Evolutionary conservation across 306 rosid species (phyloP), one percentile per base, ranked within the genome.

Genomic region (Lathyrus tuberosus): DNA sequence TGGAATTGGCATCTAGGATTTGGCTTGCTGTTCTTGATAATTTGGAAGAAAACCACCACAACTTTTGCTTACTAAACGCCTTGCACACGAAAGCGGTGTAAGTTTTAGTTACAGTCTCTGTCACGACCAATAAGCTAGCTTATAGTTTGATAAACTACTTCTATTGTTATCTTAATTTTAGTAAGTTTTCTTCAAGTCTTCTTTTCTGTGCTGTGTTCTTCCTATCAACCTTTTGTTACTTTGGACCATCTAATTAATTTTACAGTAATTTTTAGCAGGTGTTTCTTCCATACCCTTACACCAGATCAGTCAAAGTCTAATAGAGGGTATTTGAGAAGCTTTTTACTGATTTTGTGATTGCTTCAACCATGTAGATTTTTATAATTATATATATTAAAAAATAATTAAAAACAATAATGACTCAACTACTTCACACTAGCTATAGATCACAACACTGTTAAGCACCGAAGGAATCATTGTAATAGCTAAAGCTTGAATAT

Each of bases 291-390:
- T 89, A 84, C 65, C 94, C 94, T 0, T 89, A 88, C 75, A 77
- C 89, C 2, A 82, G 79, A 76, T 85, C 96, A 8, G 51, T 73
- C 46, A 77, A 81, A 81, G 94, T 89, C 31, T 91, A 91, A 40
- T 84, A 96, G 96, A 84, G 79, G 89, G 93, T 91, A 81, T 87
- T 82, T 80, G 93, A 88, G 74, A 91, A 87, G 87, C 97, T 91
- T 51, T 51, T 89, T 82, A 89, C 93, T 1, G 96, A 87, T 81
- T 87, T 87, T 69, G 96, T 28, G 96, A 88, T 83, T 88, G 90
- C 85, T 85, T 91, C 78, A 79, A 57, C 73, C 74, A 59, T 60
- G 77, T 31, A 42, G 94, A 91, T 76, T 20, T 20, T 20, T 20
- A 20, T n/a, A n/a, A n/a, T n/a, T n/a, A n/a, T n/a, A n/a, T n/a